Conservation (phyloP, 78 protist species). For the Chrysochromulina tobinii region DNA sequence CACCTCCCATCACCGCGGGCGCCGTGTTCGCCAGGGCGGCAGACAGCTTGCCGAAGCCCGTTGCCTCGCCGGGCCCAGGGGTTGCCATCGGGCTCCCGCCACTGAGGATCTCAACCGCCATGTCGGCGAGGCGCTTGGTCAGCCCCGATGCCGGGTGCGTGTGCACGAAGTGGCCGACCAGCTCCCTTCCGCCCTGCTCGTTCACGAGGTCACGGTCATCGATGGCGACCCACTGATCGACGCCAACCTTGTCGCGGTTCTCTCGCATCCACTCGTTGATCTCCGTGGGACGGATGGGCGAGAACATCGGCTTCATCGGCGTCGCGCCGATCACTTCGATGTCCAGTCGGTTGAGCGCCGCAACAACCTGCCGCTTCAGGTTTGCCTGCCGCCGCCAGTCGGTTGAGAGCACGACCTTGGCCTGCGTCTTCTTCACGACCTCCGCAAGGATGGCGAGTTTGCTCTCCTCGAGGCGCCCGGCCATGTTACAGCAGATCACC, state of each 20-base stretch:
- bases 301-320: neutral
- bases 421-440: neutral
- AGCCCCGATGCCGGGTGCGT: neutral
- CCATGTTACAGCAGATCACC: neutral
- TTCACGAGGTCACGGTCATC: neutral
- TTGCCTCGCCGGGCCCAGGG: no score
- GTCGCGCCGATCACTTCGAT: neutral
- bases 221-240: neutral
- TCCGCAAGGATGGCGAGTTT: neutral
- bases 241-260: neutral
- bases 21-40: no score
- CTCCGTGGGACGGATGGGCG: neutral
- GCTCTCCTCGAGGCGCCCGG: neutral
- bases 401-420: neutral
- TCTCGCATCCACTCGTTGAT: neutral
- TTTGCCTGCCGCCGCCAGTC: neutral
- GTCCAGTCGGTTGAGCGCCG: neutral
- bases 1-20: no score
- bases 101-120: neutral
- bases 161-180: neutral
- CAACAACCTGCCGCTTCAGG: neutral
- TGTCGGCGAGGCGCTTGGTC: neutral
- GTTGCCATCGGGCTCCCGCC: no score
- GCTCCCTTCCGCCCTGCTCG: neutral
- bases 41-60: no score